Evolutionary conservation across 495 filamentous ascomycete genomes (phyloP), one percentile per base, ranked within the genome.

Genomic region (Staphylotrichum longicolle): DNA sequence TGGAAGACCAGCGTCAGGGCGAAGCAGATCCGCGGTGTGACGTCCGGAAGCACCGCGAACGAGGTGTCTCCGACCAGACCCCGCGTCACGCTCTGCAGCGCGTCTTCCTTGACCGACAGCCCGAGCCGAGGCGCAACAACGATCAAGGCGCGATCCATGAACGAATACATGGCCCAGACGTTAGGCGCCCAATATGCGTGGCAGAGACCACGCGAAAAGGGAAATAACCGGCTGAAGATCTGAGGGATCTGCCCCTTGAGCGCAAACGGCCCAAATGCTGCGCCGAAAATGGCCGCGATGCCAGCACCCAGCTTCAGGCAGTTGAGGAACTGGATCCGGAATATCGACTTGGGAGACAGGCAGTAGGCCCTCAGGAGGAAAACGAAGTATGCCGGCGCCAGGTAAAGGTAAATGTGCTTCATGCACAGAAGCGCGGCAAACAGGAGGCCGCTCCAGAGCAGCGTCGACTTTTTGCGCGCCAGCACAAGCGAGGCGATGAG

Each of bases 171-270:
- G 0, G 94, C 92, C 94, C 94, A 98, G 9, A 96, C 78, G 66
- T 98, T 98, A 2, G 94, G 93, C 3, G 94, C 94, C 94, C 94
- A 98, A 73, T 98, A 98, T 0, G 94, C 94, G 77, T 98, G 94
- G 70, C 92, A 96, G 37, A 98, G 74, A 0, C 94, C 94, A 55
- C 94, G 78, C 1, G 91, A 93, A 72, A 98, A 98, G 4, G 94
- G 94, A 65, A 98, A 98, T 3, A 98, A 80, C 54, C 94, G 80
- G 62, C 85, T 85, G 49, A 95, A 73, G 40, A 98, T 76, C 72
- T 98, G 94, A n/a, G 86, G 78, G n/a, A 95, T 81, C 74, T 98
- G 94, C 7, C 84, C 85, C 84, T 86, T 91, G 62, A 88, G 83
- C 39, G 84, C 86, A 68, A 96, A 98, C 2, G 94, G 94, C 1